Evolutionary conservation across 176 grass and related monocot genomes (phyloP).

Genomic region (Stipa capillata): DNA sequence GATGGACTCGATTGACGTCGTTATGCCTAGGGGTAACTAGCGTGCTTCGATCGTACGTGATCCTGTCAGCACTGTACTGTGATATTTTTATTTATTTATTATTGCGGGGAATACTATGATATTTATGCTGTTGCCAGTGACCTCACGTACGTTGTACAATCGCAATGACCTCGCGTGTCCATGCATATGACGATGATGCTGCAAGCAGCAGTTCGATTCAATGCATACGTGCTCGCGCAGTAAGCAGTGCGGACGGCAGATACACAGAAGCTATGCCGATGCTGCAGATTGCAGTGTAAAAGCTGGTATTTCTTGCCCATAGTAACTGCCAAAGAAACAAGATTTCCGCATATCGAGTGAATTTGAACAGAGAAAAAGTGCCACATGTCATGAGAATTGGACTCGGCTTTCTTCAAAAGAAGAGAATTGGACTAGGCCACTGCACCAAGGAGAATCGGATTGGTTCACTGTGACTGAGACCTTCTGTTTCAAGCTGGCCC

Average conservation of each 20-base stretch:
- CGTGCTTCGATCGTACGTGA: background rate
- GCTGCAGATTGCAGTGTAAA: background rate
- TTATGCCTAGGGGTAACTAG: background rate
- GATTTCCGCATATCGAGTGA: background rate
- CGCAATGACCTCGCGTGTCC: background rate
- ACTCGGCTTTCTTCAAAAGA: no score
- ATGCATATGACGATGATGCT: background rate
- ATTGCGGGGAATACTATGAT: background rate
- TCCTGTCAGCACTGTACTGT: background rate
- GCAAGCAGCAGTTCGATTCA: conserved; percentile 1
- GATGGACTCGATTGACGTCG: background rate
- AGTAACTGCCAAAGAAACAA: background rate
- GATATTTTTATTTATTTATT: background rate
- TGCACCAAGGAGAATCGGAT: no score
- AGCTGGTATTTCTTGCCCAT: background rate
- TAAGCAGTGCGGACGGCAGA: no score
- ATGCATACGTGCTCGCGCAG: background rate
- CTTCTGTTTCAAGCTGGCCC: background rate
- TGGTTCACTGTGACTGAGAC: background rate
- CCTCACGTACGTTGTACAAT: conserved; percentile 14
- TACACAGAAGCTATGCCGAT: background rate
- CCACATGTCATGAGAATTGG: no score
- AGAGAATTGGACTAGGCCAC: no score
- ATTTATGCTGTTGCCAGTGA: conserved; percentile 4
- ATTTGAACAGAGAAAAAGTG: no score